These are phyloP conservation scores for Paramecium tetraurelia DNA, from an alignment of 73 alveolate genomes.

Conservation along the genomic window DNA sequence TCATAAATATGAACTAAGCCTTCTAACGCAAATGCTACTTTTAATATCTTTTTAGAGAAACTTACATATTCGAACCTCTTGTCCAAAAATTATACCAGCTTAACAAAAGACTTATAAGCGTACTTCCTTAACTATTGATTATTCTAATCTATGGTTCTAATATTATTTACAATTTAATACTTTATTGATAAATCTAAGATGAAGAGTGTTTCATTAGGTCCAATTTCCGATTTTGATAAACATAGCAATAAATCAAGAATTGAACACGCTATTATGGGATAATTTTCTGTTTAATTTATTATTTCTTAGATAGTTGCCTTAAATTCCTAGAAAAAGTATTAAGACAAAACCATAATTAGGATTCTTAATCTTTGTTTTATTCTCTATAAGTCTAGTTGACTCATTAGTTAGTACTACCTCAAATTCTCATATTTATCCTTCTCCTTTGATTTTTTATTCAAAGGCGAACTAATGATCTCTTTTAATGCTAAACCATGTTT, in stretches of 20 bases:
- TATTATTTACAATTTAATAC: background rate
- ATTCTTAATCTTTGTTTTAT: background rate
- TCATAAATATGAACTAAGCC: background rate
- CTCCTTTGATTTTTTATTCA: conserved; percentile 3
- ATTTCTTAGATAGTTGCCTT: background rate
- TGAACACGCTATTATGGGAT: background rate
- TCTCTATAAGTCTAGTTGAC: background rate
- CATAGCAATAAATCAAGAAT: background rate
- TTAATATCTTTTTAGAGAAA: background rate
- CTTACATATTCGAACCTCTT: background rate
- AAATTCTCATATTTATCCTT: background rate
- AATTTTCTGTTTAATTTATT: background rate
- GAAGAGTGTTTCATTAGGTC: background rate
- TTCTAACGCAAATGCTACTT: conserved; percentile 10
- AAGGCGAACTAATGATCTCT: background rate
- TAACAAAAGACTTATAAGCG: background rate
- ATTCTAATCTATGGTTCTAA: background rate
- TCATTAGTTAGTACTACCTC: background rate
- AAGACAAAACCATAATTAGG: background rate
- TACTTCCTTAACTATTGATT: conserved; percentile 1
- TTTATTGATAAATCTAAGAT: background rate
- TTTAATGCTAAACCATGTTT: background rate
- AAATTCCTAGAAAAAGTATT: background rate
- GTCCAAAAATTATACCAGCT: background rate
- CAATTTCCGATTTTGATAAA: background rate